Conservation (phyloP, 225 moss, liverwort and hornwort species). For the Sphagnum contortum region DNA sequence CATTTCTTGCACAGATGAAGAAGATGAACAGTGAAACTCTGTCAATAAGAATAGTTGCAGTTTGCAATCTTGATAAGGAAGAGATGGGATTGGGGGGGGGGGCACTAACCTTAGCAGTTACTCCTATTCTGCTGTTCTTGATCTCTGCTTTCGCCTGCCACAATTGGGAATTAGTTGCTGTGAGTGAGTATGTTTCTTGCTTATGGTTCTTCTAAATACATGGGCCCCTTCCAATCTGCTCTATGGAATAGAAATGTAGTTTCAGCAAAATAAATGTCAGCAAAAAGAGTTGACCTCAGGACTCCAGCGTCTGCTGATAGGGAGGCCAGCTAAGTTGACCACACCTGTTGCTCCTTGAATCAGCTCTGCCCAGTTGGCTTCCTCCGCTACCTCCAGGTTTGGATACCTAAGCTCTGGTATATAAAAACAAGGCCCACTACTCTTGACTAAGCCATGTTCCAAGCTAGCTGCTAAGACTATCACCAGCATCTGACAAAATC, state of each 20-base stretch:
- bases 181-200: neutral
- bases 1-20: too few species aligned
- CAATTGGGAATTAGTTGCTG: neutral
- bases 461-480: too few species aligned
- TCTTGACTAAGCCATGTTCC: too few species aligned
- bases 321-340: slow-evolving; percentile 87
- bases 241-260: too few species aligned
- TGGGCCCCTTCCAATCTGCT: neutral
- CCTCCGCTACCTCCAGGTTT: slow-evolving; percentile 62
- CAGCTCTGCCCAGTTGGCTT: slow-evolving; percentile 55
- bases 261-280: too few species aligned
- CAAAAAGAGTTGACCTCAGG: slow-evolving; percentile 35
- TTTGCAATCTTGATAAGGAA: too few species aligned
- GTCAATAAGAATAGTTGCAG: too few species aligned
- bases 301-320: slow-evolving; percentile 88
- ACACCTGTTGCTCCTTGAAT: slow-evolving; percentile 86
- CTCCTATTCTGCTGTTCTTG: slow-evolving; percentile 67
- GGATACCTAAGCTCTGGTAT: slow-evolving; percentile 23
- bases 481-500: too few species aligned
- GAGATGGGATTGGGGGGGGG: too few species aligned
- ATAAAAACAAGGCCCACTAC: too few species aligned
- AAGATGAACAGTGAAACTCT: too few species aligned
- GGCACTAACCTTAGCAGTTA: slow-evolving; percentile 58
- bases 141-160: slow-evolving; percentile 75
- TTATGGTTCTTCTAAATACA: neutral